These are phyloP conservation scores for Hypomontagnella monticulosa DNA, from an alignment of 495 filamentous ascomycete species.

Conservation along the genomic window DNA sequence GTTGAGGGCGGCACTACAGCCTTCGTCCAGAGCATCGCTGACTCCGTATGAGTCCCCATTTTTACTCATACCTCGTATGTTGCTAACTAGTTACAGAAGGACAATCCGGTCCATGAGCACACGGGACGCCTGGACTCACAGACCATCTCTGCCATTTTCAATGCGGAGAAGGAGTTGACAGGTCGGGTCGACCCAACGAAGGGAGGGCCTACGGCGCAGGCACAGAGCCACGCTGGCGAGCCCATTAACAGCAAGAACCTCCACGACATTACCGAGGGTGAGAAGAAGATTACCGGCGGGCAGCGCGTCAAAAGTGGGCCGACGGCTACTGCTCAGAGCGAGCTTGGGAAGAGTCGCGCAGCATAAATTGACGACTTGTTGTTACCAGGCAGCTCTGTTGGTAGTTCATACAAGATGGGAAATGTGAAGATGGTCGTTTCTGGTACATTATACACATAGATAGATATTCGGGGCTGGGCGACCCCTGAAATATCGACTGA, in stretches of 20 bases:
- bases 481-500: too few relatives aligned
- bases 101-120: conserved; percentile 18
- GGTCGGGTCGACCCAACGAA: conserved; percentile 23
- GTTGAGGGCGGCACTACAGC: conserved; percentile 27
- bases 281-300: conserved; percentile 37
- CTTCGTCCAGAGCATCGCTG: conserved; percentile 30
- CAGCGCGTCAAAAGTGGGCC: conserved; percentile 42
- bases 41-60: conserved; percentile 12
- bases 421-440: too few relatives aligned
- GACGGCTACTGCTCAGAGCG: conserved; percentile 45
- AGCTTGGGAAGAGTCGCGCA: conserved; percentile 36
- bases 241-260: conserved; percentile 36
- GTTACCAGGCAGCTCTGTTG: too few relatives aligned
- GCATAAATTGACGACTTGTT: not conserved
- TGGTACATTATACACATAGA: too few relatives aligned
- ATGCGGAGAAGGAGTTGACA: conserved; percentile 31
- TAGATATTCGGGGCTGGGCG: too few relatives aligned
- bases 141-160: conserved; percentile 41
- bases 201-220: conserved; percentile 44
- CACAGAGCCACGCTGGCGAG: conserved; percentile 41
- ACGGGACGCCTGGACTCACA: conserved; percentile 37
- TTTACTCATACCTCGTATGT: not conserved
- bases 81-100: not conserved
- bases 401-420: too few relatives aligned
- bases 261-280: conserved; percentile 47